These are phyloP conservation scores for Pseudohalonectria lignicola DNA, from an alignment of 2,329 filamentous ascomycete species.

Conservation along the genomic window DNA sequence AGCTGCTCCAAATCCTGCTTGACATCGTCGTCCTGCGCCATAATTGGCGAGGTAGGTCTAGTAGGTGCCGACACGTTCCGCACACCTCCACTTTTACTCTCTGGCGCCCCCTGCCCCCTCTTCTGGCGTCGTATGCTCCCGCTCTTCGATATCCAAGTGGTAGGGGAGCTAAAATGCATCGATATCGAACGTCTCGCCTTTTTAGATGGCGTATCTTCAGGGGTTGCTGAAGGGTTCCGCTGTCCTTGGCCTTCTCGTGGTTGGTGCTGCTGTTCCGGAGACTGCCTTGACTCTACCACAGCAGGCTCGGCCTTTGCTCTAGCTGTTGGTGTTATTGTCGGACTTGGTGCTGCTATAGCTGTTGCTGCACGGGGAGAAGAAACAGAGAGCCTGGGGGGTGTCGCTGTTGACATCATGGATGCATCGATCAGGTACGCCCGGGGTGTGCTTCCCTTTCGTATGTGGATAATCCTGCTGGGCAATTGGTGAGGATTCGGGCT, in stretches of 20 bases:
- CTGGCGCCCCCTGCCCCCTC: conserved; percentile 34
- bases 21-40: conserved; percentile 11
- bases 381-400: conserved; percentile 1
- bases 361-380: conserved; percentile 3
- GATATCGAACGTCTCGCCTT: conserved; percentile 43
- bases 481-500: conserved; percentile 19
- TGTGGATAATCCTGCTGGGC: conserved; percentile 18
- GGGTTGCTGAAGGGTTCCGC: conserved; percentile 8
- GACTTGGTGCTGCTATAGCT: not conserved
- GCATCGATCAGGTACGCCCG: conserved; percentile 26
- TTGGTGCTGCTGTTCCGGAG: not conserved
- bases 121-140: conserved; percentile 47
- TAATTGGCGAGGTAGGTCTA: conserved; percentile 13
- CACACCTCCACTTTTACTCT: conserved; percentile 26
- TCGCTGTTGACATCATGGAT: conserved; percentile 10
- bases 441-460: conserved; percentile 11
- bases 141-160: conserved; percentile 43
- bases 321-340: not conserved
- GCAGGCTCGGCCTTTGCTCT: not conserved
- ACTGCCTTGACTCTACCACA: not conserved
- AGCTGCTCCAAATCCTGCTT: conserved; percentile 15
- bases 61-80: conserved; percentile 44
- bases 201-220: conserved; percentile 30
- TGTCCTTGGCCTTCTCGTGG: not conserved
- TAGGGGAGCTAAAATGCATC: conserved; percentile 46